Evolutionary conservation across 352 stramenopile genomes (phyloP), one percentile per base, ranked within the genome.

Genomic region (Pythium myriotylum): DNA sequence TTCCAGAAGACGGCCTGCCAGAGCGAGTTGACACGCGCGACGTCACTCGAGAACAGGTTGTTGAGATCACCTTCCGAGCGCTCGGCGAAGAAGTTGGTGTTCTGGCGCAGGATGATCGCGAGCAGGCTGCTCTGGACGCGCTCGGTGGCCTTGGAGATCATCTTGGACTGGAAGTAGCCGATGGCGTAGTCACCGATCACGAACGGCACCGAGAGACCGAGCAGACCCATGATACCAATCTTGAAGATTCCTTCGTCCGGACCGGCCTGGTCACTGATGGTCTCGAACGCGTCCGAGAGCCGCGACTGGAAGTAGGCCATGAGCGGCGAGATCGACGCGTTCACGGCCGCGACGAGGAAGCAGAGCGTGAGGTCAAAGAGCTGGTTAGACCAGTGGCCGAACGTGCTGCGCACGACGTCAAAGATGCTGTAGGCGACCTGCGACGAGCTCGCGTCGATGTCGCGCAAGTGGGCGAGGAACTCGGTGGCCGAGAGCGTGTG

Each of bases 1-100:
- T 93, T 95, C 87, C 85, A 96, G 45, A 96, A 96, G 4, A 94
- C 85, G 17, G 87, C 82, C 59, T 94, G 85, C 87, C 87, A 96
- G 22, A 96, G 65, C 26, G 79, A 59, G 63, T 94, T 94, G 22
- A 96, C 87, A 43, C 87, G 87, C 3, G 87, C 87, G 3, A 96
- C 74, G 54, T 96, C 87, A 60, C 84, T 94, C 27, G 81, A 89
- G 50, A 96, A 94, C 7, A 96, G 42, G 65, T 96, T 96, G 79
- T 94, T 96, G 20, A 96, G 64, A 56, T 96, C 87, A 24, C 87
- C 87, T 29, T 96, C 87, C 0, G 87, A 96, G 17, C 87, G 81
- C 48, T 91, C 85, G 1, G 81, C 81, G 26, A 95, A 95, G 56
- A 95, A 95, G 35, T 76, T 65, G 13, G 84, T 92, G 54, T 84